Evolutionary conservation across 208 protist species (phyloP).

Genomic region (Leishmania tarentolae): DNA sequence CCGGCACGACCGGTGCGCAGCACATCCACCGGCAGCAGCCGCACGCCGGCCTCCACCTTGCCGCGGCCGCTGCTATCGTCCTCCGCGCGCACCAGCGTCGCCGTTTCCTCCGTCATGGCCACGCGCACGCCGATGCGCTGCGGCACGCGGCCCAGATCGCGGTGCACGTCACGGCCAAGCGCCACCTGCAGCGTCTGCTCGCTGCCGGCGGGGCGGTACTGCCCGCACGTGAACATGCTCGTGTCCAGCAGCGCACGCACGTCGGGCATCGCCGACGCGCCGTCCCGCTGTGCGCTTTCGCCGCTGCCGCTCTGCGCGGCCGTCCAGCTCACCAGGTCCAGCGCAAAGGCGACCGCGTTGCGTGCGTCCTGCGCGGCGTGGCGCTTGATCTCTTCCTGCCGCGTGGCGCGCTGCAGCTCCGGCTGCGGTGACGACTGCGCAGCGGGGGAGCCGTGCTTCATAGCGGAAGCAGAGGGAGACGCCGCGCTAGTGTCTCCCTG

Average conservation of each 20-base stretch:
- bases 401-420: not conserved
- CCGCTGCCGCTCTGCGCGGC: not conserved
- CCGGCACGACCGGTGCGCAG: conserved; percentile 14
- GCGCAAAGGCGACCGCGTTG: conserved; percentile 19
- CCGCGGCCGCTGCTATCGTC: not conserved
- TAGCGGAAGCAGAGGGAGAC: not conserved
- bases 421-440: not conserved
- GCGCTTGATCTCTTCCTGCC: not conserved
- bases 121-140: conserved; percentile 27
- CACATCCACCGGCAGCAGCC: conserved; percentile 37
- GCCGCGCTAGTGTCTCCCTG: not conserved
- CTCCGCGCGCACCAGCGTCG: conserved; percentile 31
- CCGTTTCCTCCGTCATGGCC: conserved; percentile 48
- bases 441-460: not conserved
- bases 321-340: conserved; percentile 20
- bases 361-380: conserved; percentile 13
- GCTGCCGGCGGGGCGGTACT: conserved; percentile 13
- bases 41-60: conserved; percentile 34
- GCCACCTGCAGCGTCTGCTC: conserved; percentile 27
- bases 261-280: conserved; percentile 1
- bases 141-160: conserved; percentile 29
- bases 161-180: conserved; percentile 34
- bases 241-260: conserved; percentile 32
- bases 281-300: not conserved
- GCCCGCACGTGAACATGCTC: conserved; percentile 25